Evolutionary conservation across 2,329 filamentous ascomycete species (phyloP), one percentile per base, ranked within the genome.

Genomic region (Paecilomyces sp.): DNA sequence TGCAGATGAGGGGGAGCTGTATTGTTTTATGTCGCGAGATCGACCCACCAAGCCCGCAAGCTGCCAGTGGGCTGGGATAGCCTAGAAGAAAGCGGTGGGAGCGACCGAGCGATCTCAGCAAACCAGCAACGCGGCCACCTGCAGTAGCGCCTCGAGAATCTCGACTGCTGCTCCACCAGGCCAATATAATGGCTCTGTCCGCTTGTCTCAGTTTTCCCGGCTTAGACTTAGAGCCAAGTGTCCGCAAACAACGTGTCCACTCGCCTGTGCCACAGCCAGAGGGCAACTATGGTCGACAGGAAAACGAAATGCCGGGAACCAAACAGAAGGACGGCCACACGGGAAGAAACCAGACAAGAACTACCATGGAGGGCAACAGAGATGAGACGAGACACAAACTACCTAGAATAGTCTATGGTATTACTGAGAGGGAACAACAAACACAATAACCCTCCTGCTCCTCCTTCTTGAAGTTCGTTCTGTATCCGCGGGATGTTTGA

Each of bases 11-110:
- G 57, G 47, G 47, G 54, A 52, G 51, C 51, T 53, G 22, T 15
- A 68, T 65, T 68, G 66, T 66, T 68, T 68, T 67, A 66, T 67
- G 65, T 67, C 64, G 63, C 61, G 62, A 64, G 63, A 68, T 65
- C 59, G 66, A 61, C 66, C 67, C 65, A 69, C 67, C n/a, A 58
- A 62, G 55, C 61, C 50, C 57, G 67, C 64, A 68, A 68, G 66
- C 66, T 67, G 61, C 66, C 64, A 52, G 62, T 63, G 60, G 63
- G 60, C 57, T 61, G 58, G 56, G 57, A 25, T 56, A 64, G 3
- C 6, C 25, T 28, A 28, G 25, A 28, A 28, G 62, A 64, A 63
- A 63, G 63, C 66, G 60, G 60, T 61, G 57, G 57, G 57, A 33
- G 54, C 52, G 31, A 58, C 52, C 18, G 56, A 53, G 33, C 51